Percentiles rank a stretch among this genome's conserved stretches.
phyloP scores from a whole-genome alignment of 306 rosid genomes.

The Vicia villosa region DNA sequence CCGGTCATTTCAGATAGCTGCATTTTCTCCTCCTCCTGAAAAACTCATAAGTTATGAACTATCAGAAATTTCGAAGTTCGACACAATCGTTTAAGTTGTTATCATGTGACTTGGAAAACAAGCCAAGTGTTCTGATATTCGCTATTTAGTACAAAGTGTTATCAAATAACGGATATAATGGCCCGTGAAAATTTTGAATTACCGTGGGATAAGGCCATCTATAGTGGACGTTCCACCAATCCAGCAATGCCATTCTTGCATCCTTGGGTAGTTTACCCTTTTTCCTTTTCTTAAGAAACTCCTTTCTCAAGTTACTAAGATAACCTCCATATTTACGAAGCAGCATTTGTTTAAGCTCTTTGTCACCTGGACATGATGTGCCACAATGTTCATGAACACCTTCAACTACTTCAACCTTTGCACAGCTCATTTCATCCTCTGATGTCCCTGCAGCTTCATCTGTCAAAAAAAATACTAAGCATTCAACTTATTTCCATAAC shows the following conservation, averaged over 20 bases:
- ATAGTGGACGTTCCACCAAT: constrained; percentile 80
- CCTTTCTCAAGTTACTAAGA: constrained; percentile 67
- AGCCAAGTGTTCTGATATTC: too few species aligned
- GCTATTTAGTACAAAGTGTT: too few species aligned
- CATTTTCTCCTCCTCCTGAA: constrained; percentile 75
- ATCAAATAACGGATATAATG: too few species aligned
- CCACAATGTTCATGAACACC: constrained; percentile 26
- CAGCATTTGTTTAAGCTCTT: constrained; percentile 74
- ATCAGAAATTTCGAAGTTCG: not conserved
- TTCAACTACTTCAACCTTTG: constrained; percentile 48
- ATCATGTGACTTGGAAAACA: not conserved
- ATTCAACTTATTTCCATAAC: too few species aligned
- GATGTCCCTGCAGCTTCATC: constrained; percentile 50
- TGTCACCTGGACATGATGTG: constrained; percentile 31
- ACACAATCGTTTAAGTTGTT: not conserved
- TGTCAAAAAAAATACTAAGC: constrained; percentile 5
- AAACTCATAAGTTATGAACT: not conserved
- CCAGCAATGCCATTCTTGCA: constrained; percentile 57
- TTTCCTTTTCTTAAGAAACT: constrained; percentile 71
- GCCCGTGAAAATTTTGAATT: not conserved
- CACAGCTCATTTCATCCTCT: constrained; percentile 48
- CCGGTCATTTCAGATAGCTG: constrained; percentile 65
- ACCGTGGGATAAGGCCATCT: constrained; percentile 97
- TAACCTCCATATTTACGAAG: constrained; percentile 83
- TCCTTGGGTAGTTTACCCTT: constrained; percentile 89